Conservation (phyloP, 139 green algal species). For the Tetraselmis chui region DNA sequence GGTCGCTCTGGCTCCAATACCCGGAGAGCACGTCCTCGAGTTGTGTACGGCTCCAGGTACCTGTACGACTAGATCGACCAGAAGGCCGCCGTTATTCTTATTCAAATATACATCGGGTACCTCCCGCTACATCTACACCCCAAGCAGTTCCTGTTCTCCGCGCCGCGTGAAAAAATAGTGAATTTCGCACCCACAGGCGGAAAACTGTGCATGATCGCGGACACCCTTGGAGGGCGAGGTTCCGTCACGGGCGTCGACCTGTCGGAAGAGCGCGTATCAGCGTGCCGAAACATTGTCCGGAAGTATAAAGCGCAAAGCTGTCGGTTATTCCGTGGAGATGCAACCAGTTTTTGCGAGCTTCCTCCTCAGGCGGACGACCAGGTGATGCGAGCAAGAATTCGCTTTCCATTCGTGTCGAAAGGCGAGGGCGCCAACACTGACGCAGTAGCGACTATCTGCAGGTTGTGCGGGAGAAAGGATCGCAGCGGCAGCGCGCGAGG, state of each 20-base stretch:
- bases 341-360: conserved; percentile 9
- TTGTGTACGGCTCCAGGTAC: conserved; percentile 28
- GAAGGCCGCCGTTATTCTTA: too few relatives aligned
- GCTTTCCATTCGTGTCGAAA: not conserved
- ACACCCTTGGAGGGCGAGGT: conserved; percentile 4
- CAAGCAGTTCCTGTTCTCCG: not conserved
- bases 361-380: conserved; percentile 7
- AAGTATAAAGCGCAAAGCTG: conserved; percentile 17
- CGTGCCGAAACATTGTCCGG: conserved; percentile 20
- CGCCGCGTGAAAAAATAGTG: not conserved
- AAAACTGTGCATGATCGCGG: conserved; percentile 31
- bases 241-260: conserved; percentile 25
- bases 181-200: conserved; percentile 2
- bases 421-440: not conserved
- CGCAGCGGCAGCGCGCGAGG: not conserved
- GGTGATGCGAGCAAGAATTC: not conserved
- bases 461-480: not conserved
- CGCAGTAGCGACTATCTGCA: not conserved
- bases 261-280: conserved; percentile 10
- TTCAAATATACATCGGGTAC: too few relatives aligned
- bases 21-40: conserved; percentile 25
- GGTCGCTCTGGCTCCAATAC: conserved; percentile 14
- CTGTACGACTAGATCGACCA: too few relatives aligned
- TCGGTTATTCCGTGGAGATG: conserved; percentile 23
- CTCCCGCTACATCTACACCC: not conserved